Base-by-base conservation (phyloP, 2,329 filamentous ascomycete genomes). In the Exserohilum turcica region DNA sequence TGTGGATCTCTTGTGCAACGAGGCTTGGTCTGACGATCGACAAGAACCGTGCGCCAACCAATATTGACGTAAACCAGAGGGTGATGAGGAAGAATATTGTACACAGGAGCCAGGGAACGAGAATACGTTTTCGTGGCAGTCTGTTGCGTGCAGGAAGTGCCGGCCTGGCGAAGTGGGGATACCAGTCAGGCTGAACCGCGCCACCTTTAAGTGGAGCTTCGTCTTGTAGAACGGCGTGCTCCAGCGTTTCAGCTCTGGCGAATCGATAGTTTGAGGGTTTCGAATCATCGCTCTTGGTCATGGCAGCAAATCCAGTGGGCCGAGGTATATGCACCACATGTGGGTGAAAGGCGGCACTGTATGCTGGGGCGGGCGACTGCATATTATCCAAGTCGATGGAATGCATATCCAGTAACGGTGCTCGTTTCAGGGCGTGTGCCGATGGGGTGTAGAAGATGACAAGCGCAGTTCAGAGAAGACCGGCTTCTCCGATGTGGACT, bases 41-140 rank as follows among this genome's bases (percentile, higher is more conserved):
- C 7, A 65, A 45, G 21, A 67, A 57, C 2, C 57, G 53, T 12
- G 57, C 56, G 7, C 62, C 65, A 18, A 67, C 36, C 7, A 60
- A 53, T 29, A 68, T 61, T 18, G 60, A 64, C 16, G 55, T 63
- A 48, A 55, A 64, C 63, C 63, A 70, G 7, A 64, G 29, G 3
- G 62, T 64, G 2, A 40, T 56, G 18, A 67, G 36, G 31, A 68
- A 63, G 53, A 69, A 65, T 9, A 69, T 15, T 29, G 38, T n/a
- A 32, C 55, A 60, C 24, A 71, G 55, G 28, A 63, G 35, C 65
- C 67, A 71, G 18, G 66, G 63, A 31, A 70, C 48, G 9, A 63
- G 37, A n/a, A 58, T 43, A 8, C 49, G 43, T 47, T 54, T 54
- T 36, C 18, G 36, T 15, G 60, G 56, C 47, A 48, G 47, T 19